These are phyloP conservation scores for Nadsonia commutata DNA, from an alignment of 1,139 yeast species.

Conservation along the genomic window DNA sequence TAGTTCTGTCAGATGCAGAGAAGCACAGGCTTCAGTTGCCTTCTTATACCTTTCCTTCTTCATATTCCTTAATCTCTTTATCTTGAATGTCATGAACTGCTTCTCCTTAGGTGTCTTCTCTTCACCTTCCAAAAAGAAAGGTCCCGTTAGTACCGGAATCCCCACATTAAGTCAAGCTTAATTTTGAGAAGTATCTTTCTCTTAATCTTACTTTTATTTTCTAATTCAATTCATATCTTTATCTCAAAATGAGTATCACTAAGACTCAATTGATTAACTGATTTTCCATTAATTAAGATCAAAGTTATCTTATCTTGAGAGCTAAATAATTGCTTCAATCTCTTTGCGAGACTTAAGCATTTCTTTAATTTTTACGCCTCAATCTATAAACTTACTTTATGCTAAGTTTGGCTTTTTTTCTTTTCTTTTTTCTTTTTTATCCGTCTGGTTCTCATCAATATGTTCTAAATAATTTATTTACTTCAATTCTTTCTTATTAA, in stretches of 20 bases:
- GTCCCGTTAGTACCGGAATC: constrained; percentile 61
- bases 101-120: constrained; percentile 67
- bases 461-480: background rate
- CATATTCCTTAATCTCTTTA: constrained; percentile 53
- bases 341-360: too few relatives aligned
- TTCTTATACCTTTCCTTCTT: constrained; percentile 81
- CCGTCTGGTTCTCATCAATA: too few relatives aligned
- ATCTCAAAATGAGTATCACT: too few relatives aligned
- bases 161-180: constrained; percentile 77
- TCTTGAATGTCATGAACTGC: constrained; percentile 45
- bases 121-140: constrained; percentile 27
- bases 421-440: background rate
- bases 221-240: too few relatives aligned
- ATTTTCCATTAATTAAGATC: too few relatives aligned
- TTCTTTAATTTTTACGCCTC: background rate
- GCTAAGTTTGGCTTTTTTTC: background rate
- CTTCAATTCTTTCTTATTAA: background rate
- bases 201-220: too few relatives aligned
- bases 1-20: constrained; percentile 71
- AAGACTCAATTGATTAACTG: too few relatives aligned
- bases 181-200: too few relatives aligned
- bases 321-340: too few relatives aligned
- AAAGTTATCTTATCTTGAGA: too few relatives aligned
- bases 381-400: background rate
- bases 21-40: constrained; percentile 83